These are phyloP conservation scores for Magnusiomyces suaveolens DNA, from an alignment of 1,139 yeast genomes.

Conservation along the genomic window DNA sequence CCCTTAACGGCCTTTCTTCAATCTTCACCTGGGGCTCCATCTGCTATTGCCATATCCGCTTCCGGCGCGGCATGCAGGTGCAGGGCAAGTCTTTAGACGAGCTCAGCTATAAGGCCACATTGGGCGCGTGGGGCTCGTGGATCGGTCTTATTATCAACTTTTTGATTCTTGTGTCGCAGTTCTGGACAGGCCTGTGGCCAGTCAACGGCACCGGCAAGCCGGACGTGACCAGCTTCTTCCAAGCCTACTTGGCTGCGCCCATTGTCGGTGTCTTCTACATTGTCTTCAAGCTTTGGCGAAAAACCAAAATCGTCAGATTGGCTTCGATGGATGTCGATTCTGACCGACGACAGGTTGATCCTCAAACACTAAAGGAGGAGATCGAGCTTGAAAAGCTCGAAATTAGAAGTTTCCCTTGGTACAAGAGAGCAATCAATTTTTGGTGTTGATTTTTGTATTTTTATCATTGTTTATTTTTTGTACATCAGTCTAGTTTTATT, in stretches of 20 bases:
- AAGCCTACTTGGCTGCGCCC: constrained; percentile 46
- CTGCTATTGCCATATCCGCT: constrained; percentile 65
- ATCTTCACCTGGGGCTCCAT: constrained; percentile 80
- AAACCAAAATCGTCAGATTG: constrained; percentile 38
- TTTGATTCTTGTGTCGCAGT: constrained; percentile 65
- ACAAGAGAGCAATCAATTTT: constrained; percentile 35
- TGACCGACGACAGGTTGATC: constrained; percentile 48
- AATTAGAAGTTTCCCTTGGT: constrained; percentile 31
- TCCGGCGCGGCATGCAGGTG: constrained; percentile 58
- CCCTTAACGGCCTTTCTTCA: constrained; percentile 75
- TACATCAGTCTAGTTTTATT: not conserved
- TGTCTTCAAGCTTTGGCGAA: constrained; percentile 43
- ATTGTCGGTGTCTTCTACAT: constrained; percentile 42
- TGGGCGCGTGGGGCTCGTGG: constrained; percentile 62
- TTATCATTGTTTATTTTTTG: not conserved
- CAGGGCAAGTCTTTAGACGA: constrained; percentile 61
- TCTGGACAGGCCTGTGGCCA: constrained; percentile 72
- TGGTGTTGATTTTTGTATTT: constrained; percentile 37
- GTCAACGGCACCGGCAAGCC: constrained; percentile 37
- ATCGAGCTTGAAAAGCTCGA: constrained; percentile 40
- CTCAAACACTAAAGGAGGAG: constrained; percentile 44
- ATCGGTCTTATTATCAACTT: constrained; percentile 53
- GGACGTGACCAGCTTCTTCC: constrained; percentile 43
- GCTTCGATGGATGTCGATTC: constrained; percentile 48
- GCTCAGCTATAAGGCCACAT: constrained; percentile 57